Conservation (phyloP, 768 basidiomycete species). For the Cyclocybe cylindracea region DNA sequence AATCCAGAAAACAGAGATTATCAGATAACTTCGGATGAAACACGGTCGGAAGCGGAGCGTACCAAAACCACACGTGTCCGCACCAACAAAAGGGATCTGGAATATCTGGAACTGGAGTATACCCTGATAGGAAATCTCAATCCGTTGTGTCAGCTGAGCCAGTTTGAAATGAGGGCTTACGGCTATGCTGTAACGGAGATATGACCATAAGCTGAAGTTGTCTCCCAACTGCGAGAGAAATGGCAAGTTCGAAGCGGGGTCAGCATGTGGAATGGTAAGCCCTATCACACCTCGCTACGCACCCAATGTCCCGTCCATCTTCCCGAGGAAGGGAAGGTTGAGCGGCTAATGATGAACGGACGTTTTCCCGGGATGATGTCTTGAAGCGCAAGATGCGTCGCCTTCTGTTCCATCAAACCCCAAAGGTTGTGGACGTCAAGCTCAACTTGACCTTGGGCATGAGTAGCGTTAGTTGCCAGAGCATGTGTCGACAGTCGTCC, state of each 20-base stretch:
- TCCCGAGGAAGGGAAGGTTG: slow-evolving; percentile 68
- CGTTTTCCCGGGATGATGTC: slow-evolving; percentile 56
- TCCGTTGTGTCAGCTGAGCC: slow-evolving; percentile 4
- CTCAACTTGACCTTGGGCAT: slow-evolving; percentile 60
- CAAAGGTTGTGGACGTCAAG: slow-evolving; percentile 72
- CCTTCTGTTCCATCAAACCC: slow-evolving; percentile 70
- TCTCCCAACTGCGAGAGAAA: slow-evolving; percentile 58
- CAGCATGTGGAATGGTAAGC: slow-evolving; percentile 12
- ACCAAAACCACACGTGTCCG: slow-evolving; percentile 75
- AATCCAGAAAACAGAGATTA: slow-evolving; percentile 4
- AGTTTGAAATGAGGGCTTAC: slow-evolving; percentile 24
- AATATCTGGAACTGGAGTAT: slow-evolving; percentile 82
- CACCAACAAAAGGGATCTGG: slow-evolving; percentile 83
- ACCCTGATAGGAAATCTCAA: slow-evolving; percentile 43
- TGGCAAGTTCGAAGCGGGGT: background rate
- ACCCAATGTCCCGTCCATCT: slow-evolving; percentile 78
- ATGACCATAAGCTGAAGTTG: slow-evolving; percentile 75
- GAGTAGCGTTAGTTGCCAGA: slow-evolving; percentile 72
- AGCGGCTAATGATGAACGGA: slow-evolving; percentile 72
- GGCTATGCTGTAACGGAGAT: slow-evolving; percentile 63
- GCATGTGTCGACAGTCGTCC: slow-evolving; percentile 56
- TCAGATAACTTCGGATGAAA: slow-evolving; percentile 16
- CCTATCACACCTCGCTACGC: slow-evolving; percentile 14
- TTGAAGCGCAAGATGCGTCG: slow-evolving; percentile 61
- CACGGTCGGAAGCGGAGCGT: slow-evolving; percentile 19